Evolutionary conservation across 2,329 filamentous ascomycete genomes (phyloP).

Genomic region (Aspergillus ustus): DNA sequence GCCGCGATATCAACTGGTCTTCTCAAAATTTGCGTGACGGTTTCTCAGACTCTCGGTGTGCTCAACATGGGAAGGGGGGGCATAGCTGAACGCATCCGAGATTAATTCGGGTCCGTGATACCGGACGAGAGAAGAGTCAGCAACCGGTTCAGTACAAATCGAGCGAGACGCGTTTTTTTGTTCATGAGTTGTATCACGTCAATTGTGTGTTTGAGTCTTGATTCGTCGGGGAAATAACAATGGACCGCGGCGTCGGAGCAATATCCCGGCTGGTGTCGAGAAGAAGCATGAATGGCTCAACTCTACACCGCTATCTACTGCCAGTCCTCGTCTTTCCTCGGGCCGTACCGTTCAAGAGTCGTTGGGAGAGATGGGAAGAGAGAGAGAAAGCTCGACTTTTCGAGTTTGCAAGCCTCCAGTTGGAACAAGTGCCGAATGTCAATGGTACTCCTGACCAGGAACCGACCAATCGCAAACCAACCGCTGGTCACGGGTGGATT

Average conservation of each 20-base stretch:
- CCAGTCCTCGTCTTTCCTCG: not conserved
- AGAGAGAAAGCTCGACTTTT: not conserved
- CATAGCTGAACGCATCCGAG: not conserved
- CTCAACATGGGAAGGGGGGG: not conserved
- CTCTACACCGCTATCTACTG: not conserved
- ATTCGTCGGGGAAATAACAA: not conserved
- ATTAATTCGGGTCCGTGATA: not conserved
- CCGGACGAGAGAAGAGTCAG: not conserved
- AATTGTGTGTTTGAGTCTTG: not conserved
- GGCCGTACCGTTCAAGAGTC: constrained; percentile 4
- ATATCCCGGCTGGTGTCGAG: not conserved
- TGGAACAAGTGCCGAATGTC: not conserved
- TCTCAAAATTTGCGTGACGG: not conserved
- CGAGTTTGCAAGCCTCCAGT: not conserved
- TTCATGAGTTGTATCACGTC: not conserved
- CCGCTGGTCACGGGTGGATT: not conserved
- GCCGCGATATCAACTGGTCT: not conserved
- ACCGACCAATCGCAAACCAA: not conserved
- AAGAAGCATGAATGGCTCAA: not conserved
- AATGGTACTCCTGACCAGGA: not conserved
- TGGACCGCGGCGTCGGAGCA: not conserved
- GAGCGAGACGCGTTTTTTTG: not conserved
- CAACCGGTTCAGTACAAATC: not conserved
- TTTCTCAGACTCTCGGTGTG: not conserved
- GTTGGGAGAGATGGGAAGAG: not conserved